Evolutionary conservation across 495 filamentous ascomycete species (phyloP), one percentile per base, ranked within the genome.

Genomic region (Daldinia decipiens): DNA sequence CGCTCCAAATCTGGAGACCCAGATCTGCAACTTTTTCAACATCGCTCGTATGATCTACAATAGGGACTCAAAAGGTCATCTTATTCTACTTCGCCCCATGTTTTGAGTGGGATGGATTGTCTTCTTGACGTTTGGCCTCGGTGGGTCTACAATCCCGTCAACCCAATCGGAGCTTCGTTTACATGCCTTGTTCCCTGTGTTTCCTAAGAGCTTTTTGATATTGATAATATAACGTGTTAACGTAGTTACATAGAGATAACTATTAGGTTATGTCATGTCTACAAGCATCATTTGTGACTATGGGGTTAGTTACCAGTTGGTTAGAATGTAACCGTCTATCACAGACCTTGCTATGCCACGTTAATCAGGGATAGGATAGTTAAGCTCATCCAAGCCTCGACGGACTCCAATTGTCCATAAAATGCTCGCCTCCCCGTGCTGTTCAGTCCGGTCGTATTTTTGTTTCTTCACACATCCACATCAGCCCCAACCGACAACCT

Each of bases 391-490:
- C 54, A 57, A 66, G 31, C 43, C 54, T 71, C 55, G 59, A 66
- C 55, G 63, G 47, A 62, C 62, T 57, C 24, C 55, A 43, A 59
- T 69, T 61, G 62, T 65, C 75, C 79, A 79, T 77, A 74, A 74
- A 47, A 71, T 71, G 62, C 66, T 60, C 60, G 40, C 50, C 39
- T 70, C 62, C 68, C 65, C 68, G 65, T 58, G 53, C 29, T 52
- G 47, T 59, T 26, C 51, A 26, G 57, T 70, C 57, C 45, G 13
- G 51, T 60, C 51, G 17, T 67, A 29, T 17, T 61, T 40, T 70
- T 52, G 54, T 50, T 67, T 74, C 71, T 68, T 72, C 75, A 75
- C 67, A 62, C 64, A 69, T 73, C 70, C 55, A 59, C 62, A 66
- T 67, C 65, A 62, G 26, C 65, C 57, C 62, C 34, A 68, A 53